Conservation (phyloP, 768 basidiomycete genomes). For the Hemileccinum impolitum region DNA sequence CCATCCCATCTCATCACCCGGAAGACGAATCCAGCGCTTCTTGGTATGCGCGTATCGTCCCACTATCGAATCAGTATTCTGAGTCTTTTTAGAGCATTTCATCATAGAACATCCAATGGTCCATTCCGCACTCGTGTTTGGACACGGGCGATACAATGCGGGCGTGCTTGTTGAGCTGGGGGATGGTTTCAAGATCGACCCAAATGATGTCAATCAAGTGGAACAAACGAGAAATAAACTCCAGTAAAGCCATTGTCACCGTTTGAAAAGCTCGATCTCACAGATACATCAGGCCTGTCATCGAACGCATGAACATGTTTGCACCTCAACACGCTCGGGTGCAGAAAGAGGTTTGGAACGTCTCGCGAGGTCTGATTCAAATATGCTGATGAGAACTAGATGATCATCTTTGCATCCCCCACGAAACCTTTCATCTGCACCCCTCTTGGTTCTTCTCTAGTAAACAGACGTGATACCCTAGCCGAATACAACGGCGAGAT, state of each 20-base stretch:
- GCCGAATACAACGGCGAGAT: slow-evolving; percentile 11
- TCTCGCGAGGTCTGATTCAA: too few species aligned
- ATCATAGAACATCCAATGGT: slow-evolving; percentile 14
- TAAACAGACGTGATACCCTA: slow-evolving; percentile 14
- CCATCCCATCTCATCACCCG: neutral
- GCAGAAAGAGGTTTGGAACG: slow-evolving; percentile 16
- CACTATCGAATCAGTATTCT: neutral
- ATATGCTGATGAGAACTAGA: slow-evolving; percentile 1
- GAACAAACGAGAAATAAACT: slow-evolving; percentile 13
- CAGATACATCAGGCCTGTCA: neutral
- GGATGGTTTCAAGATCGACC: slow-evolving; percentile 8
- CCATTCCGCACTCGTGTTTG: slow-evolving; percentile 20
- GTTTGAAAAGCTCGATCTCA: neutral
- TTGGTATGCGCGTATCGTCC: slow-evolving; percentile 9
- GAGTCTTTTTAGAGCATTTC: slow-evolving; percentile 10
- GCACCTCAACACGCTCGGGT: slow-evolving; percentile 21
- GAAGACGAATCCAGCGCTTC: slow-evolving; percentile 15
- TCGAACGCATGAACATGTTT: slow-evolving; percentile 21
- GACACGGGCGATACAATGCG: slow-evolving; percentile 17
- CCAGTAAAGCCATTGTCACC: slow-evolving; percentile 4
- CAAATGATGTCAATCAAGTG: slow-evolving; percentile 6
- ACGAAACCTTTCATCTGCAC: slow-evolving; percentile 12
- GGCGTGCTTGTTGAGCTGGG: slow-evolving; percentile 17
- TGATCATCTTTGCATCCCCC: slow-evolving; percentile 13
- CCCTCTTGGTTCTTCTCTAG: neutral